A percentile compares a stretch with the other conserved stretches of the same genome.
phyloP scores from a whole-genome alignment of 78 protist genomes.

The Dictyostelium intermedium region DNA sequence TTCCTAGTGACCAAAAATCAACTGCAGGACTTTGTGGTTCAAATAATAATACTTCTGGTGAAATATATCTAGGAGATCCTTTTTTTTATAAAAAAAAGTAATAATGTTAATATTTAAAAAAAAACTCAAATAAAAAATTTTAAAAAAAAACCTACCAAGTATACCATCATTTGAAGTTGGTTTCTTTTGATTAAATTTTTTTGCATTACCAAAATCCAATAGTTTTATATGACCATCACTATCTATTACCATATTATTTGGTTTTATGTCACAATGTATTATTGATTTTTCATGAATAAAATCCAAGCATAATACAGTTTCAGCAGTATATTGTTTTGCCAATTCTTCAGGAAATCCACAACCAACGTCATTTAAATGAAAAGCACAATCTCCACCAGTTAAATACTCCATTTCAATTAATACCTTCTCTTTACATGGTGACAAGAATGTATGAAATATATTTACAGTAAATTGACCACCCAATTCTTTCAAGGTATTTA shows the following conservation, averaged over 20 bases:
- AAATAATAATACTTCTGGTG: slow-evolving; percentile 84
- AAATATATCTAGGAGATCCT: slow-evolving; percentile 99
- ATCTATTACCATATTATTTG: slow-evolving; percentile 86
- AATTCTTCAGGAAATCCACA: slow-evolving; percentile 38
- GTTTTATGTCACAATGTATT: slow-evolving; percentile 88
- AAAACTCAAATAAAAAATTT: no score
- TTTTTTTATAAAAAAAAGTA: slow-evolving; percentile 60
- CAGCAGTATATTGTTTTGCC: slow-evolving; percentile 76
- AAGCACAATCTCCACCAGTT: slow-evolving; percentile 80
- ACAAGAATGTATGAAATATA: slow-evolving; percentile 83
- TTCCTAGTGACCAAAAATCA: slow-evolving; percentile 96
- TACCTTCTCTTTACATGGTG: slow-evolving; percentile 61
- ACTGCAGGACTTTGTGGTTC: slow-evolving; percentile 90
- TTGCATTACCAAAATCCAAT: slow-evolving; percentile 85
- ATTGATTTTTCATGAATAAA: slow-evolving; percentile 79
- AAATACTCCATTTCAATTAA: slow-evolving; percentile 87
- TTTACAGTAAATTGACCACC: slow-evolving; percentile 77
- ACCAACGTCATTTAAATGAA: slow-evolving; percentile 25
- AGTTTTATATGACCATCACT: slow-evolving; percentile 84
- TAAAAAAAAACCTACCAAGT: slow-evolving; percentile 86
- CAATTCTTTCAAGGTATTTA: background rate
- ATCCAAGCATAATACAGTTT: slow-evolving; percentile 78
- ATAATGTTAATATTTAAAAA: no score
- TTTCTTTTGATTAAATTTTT: slow-evolving; percentile 25
- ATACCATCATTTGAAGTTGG: slow-evolving; percentile 34